phyloP scores from a whole-genome alignment of 495 filamentous ascomycete genomes.

The Penicillium paxilli region DNA sequence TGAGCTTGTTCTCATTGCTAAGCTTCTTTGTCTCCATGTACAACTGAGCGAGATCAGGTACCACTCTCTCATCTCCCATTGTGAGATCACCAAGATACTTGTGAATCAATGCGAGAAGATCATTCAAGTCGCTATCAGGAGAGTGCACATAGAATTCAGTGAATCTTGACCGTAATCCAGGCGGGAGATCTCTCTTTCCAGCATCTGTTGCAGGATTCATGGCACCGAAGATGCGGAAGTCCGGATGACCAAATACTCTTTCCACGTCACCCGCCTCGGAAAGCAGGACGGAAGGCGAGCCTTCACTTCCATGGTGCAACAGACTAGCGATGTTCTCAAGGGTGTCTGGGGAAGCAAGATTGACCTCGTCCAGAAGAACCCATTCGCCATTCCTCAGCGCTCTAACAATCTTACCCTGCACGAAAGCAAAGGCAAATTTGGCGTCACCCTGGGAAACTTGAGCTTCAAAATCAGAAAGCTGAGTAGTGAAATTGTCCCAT shows the following conservation, averaged over 20 bases:
- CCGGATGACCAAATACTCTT: conserved; percentile 81
- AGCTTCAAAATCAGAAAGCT: conserved; percentile 76
- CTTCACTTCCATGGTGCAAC: conserved; percentile 64
- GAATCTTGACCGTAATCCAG: conserved; percentile 81
- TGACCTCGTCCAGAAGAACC: conserved; percentile 98
- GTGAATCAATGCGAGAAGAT: conserved; percentile 79
- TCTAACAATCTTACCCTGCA: conserved; percentile 92
- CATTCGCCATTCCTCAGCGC: conserved; percentile 93
- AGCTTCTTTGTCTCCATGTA: conserved; percentile 85
- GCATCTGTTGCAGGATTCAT: conserved; percentile 99
- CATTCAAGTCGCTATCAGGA: conserved; percentile 80
- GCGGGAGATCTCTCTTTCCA: conserved; percentile 89
- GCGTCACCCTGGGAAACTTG: conserved; percentile 76
- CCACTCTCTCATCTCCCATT: conserved; percentile 62
- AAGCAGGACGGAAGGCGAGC: conserved; percentile 76
- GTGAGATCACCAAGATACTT: conserved; percentile 76
- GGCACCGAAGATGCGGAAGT: conserved; percentile 95
- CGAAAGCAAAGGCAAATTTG: conserved; percentile 90
- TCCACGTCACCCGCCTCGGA: conserved; percentile 91
- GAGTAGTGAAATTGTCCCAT: conserved; percentile 78
- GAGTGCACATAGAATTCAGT: conserved; percentile 91
- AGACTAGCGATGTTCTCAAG: conserved; percentile 90
- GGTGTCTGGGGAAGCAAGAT: conserved; percentile 90
- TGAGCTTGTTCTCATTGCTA: conserved; percentile 76
- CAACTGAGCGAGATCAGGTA: conserved; percentile 75